Evolutionary conservation across 805 yeast species (phyloP).

Genomic region (Metschnikowia drakensbergensis): DNA sequence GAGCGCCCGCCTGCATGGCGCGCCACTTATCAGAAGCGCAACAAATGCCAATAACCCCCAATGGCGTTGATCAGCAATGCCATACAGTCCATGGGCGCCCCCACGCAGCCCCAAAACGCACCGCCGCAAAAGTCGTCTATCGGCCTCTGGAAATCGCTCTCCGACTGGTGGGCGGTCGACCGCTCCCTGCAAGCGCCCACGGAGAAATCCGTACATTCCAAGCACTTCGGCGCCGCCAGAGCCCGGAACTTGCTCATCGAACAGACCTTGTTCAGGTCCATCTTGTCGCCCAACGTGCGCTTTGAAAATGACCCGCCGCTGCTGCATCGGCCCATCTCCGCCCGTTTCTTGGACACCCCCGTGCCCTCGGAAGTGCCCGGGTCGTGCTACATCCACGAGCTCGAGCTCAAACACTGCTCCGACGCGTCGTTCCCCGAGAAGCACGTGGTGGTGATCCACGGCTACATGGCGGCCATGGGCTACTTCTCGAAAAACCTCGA

Average conservation of each 20-base stretch:
- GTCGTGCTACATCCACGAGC: constrained; percentile 33
- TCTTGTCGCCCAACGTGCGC: constrained; percentile 28
- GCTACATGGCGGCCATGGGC: constrained; percentile 45
- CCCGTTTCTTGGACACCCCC: constrained; percentile 27
- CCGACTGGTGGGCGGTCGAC: constrained; percentile 39
- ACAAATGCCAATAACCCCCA: neutral
- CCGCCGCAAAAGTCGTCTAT: constrained; percentile 18
- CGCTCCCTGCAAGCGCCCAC: constrained; percentile 21
- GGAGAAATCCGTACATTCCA: constrained; percentile 7
- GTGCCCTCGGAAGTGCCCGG: constrained; percentile 20
- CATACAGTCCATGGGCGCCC: constrained; percentile 27
- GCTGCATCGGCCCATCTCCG: constrained; percentile 10
- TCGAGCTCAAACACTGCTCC: constrained; percentile 26
- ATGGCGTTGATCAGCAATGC: constrained; percentile 18
- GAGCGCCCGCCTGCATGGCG: constrained; percentile 28
- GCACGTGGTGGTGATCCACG: constrained; percentile 37
- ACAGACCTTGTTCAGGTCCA: constrained; percentile 31
- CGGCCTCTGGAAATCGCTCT: constrained; percentile 23
- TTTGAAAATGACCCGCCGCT: neutral
- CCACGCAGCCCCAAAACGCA: neutral
- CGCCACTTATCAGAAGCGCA: constrained; percentile 18
- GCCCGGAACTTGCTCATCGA: constrained; percentile 28
- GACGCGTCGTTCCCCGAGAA: constrained; percentile 8
- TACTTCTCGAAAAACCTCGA: constrained; percentile 39
- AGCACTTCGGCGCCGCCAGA: constrained; percentile 18